Conservation (phyloP, 257 asterid genomes). For the Solanum chmielewskii region DNA sequence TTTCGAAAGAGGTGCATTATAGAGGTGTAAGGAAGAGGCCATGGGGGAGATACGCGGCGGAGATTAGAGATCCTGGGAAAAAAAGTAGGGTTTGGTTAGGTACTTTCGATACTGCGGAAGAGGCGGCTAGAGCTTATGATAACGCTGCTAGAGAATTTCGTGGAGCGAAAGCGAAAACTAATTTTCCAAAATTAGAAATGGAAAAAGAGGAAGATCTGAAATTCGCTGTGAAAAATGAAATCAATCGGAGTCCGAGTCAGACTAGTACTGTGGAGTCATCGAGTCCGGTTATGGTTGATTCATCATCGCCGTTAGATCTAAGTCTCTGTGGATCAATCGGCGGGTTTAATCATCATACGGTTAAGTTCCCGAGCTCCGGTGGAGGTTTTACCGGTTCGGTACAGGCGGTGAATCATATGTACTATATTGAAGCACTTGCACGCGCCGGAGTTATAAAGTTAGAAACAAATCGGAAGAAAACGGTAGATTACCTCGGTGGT, state of each 20-base stretch:
- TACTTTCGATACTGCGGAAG: conserved; percentile 55
- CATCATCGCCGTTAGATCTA: conserved; percentile 14
- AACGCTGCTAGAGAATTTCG: conserved; percentile 49
- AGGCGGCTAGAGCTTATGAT: conserved; percentile 58
- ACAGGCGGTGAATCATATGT: background rate
- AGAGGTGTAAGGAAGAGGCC: conserved; percentile 59
- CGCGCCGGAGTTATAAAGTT: background rate
- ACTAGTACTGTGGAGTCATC: conserved; percentile 40
- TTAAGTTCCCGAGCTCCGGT: background rate
- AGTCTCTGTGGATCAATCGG: background rate
- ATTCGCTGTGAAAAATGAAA: background rate
- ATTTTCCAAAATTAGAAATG: conserved; percentile 22
- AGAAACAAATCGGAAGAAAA: background rate
- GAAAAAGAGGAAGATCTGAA: background rate
- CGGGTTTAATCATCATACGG: background rate
- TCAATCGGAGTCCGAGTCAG: conserved; percentile 29
- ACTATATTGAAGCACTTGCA: background rate
- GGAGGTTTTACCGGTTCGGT: background rate
- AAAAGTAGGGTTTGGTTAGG: conserved; percentile 57
- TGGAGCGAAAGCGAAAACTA: conserved; percentile 48
- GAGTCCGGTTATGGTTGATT: conserved; percentile 12
- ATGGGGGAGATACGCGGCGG: conserved; percentile 59
- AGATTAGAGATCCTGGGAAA: conserved; percentile 49
- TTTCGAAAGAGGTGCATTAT: conserved; percentile 11
- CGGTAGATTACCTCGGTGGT: conserved; percentile 1